Evolutionary conservation across 1,139 yeast species (phyloP).

Genomic region (Geotrichum candidum): DNA sequence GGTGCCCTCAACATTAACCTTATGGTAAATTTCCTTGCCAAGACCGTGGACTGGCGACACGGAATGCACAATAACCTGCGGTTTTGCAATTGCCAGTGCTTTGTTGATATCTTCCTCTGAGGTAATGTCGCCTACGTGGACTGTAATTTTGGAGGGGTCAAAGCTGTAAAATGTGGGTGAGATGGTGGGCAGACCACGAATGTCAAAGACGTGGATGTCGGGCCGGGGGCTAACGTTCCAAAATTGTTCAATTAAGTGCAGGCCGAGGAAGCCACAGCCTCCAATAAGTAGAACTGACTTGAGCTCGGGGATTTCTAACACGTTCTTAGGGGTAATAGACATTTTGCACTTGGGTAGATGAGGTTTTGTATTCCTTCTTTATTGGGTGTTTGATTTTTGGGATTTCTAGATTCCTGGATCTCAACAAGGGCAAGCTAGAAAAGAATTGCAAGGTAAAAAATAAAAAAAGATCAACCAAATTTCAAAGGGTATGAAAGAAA

Average conservation of each 20-base stretch:
- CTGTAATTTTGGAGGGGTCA: constrained; percentile 48
- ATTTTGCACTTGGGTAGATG: background rate
- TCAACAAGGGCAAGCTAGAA: background rate
- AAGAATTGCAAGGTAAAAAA: background rate
- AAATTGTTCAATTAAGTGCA: constrained; percentile 84
- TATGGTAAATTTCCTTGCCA: constrained; percentile 69
- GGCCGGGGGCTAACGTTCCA: constrained; percentile 62
- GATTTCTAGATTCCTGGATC: background rate
- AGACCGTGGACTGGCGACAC: constrained; percentile 96
- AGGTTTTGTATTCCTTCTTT: too few relatives aligned
- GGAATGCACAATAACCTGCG: constrained; percentile 84
- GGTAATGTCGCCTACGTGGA: constrained; percentile 82
- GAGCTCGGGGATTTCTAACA: constrained; percentile 17
- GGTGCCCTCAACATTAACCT: constrained; percentile 91
- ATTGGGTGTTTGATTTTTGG: background rate
- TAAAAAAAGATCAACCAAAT: background rate
- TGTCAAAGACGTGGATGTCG: constrained; percentile 78
- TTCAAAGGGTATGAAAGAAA: background rate
- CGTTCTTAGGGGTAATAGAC: background rate
- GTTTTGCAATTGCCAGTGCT: constrained; percentile 56
- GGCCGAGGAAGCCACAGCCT: constrained; percentile 92
- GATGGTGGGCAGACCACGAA: constrained; percentile 71
- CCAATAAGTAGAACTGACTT: constrained; percentile 79
- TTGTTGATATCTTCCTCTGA: constrained; percentile 57
- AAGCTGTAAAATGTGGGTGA: constrained; percentile 72